Conservation (phyloP, 495 filamentous ascomycete genomes). For the Physcia stellaris region DNA sequence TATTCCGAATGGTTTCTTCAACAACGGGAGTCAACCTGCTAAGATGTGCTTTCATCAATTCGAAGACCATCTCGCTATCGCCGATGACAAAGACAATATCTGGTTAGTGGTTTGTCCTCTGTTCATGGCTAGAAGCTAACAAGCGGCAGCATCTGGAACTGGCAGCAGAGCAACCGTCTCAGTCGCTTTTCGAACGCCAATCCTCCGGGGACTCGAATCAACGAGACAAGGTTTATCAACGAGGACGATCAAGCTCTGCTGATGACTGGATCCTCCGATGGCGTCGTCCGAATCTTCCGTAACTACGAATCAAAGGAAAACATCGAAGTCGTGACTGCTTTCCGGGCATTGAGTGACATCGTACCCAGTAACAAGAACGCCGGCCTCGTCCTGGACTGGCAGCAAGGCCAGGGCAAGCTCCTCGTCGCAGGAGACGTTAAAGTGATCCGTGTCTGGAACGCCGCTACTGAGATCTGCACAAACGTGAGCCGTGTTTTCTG, state of each 20-base stretch:
- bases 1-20: constrained; percentile 58
- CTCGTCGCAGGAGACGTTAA: constrained; percentile 93
- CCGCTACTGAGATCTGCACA: constrained; percentile 81
- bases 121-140: constrained; percentile 15
- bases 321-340: constrained; percentile 79
- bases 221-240: constrained; percentile 91
- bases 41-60: constrained; percentile 97
- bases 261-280: constrained; percentile 90
- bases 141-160: constrained; percentile 69
- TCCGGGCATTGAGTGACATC: constrained; percentile 83
- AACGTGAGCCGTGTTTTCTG: constrained; percentile 32
- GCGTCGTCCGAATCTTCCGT: constrained; percentile 84
- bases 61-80: constrained; percentile 87
- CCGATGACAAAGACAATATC: constrained; percentile 80
- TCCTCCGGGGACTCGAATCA: constrained; percentile 79
- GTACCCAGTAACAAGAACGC: constrained; percentile 86
- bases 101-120: constrained; percentile 29
- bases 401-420: constrained; percentile 88
- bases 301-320: constrained; percentile 60
- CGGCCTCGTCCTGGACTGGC: constrained; percentile 94
- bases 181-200: constrained; percentile 90
- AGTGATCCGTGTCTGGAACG: constrained; percentile 92
- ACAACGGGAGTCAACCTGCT: constrained; percentile 73
- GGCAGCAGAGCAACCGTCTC: constrained; percentile 56
- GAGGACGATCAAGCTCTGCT: constrained; percentile 92